A percentile compares a stretch with the other conserved stretches of the same genome.
Evolutionary conservation across 2,329 filamentous ascomycete genomes (phyloP).

Genomic region (Colletotrichum paranaense): DNA sequence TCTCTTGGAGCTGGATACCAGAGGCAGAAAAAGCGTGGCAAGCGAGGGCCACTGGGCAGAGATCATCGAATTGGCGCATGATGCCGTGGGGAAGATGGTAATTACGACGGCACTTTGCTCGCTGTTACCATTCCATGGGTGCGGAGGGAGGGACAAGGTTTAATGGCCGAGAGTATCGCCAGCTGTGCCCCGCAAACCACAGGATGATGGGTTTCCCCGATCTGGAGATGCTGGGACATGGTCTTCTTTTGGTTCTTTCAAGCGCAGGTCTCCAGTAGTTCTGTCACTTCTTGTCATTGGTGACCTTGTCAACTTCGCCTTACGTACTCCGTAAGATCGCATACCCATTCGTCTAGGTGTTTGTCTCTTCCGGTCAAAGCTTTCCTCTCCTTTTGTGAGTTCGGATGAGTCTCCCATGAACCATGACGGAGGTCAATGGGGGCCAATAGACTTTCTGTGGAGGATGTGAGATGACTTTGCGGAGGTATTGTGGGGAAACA

Average conservation of each 20-base stretch:
- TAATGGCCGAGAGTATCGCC: slow-evolving; percentile 28
- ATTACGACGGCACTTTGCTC: slow-evolving; percentile 32
- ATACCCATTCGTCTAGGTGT: neutral
- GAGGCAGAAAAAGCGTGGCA: neutral
- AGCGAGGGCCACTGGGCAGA: neutral
- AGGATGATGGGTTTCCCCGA: slow-evolving; percentile 4
- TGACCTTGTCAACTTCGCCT: neutral
- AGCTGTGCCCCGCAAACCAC: slow-evolving; percentile 12
- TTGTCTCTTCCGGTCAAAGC: slow-evolving; percentile 5
- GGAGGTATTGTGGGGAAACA: slow-evolving; percentile 28
- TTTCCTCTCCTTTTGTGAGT: neutral
- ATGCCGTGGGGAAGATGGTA: slow-evolving; percentile 24
- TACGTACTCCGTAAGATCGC: neutral
- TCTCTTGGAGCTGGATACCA: neutral
- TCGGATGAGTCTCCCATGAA: slow-evolving; percentile 20
- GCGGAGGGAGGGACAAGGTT: slow-evolving; percentile 18
- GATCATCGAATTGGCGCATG: slow-evolving; percentile 11
- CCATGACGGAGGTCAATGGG: neutral
- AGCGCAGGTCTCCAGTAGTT: neutral
- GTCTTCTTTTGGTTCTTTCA: neutral
- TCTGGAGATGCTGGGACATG: neutral
- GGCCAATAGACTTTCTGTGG: slow-evolving; percentile 15
- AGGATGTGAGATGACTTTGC: slow-evolving; percentile 26
- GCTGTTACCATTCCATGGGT: slow-evolving; percentile 21
- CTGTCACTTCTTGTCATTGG: neutral